Percentiles rank a stretch among this genome's conserved stretches.
Conservation (phyloP, 805 yeast genomes). For the Torulaspora maleeae region DNA sequence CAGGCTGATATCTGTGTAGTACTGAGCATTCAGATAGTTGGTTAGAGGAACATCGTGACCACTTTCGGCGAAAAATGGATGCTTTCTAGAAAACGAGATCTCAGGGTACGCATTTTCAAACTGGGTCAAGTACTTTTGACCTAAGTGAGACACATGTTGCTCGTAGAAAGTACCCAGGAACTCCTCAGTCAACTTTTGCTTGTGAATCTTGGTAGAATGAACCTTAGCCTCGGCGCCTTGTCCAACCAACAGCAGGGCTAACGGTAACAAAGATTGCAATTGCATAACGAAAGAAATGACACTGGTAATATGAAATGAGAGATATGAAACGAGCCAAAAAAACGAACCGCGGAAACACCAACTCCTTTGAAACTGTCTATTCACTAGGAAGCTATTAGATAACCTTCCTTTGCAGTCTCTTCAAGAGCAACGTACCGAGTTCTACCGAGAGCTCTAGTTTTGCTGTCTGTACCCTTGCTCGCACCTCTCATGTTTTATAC, state of each 20-base stretch:
- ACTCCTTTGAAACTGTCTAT: not conserved
- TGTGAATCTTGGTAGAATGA: slow-evolving; percentile 54
- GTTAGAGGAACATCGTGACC: slow-evolving; percentile 80
- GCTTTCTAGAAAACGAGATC: slow-evolving; percentile 29
- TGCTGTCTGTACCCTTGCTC: too few species aligned
- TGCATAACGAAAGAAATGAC: slow-evolving; percentile 17
- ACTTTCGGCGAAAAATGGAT: slow-evolving; percentile 26
- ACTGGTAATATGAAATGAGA: not conserved
- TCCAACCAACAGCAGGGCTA: slow-evolving; percentile 28
- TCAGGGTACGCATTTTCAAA: slow-evolving; percentile 46
- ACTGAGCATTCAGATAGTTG: slow-evolving; percentile 93
- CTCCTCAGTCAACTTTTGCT: slow-evolving; percentile 49
- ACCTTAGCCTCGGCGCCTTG: slow-evolving; percentile 44
- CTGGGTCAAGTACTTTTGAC: slow-evolving; percentile 53
- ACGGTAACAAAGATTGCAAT: slow-evolving; percentile 27
- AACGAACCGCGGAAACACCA: not conserved
- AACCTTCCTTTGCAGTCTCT: not conserved
- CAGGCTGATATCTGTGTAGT: slow-evolving; percentile 81
- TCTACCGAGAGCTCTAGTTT: not conserved
- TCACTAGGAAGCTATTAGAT: not conserved
- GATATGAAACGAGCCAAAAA: not conserved
- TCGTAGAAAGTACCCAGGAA: slow-evolving; percentile 46
- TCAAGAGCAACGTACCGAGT: not conserved
- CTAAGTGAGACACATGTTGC: slow-evolving; percentile 54
- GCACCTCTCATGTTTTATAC: slow-evolving; percentile 1